phyloP scores from a whole-genome alignment of 192 early-diverging fungal species.

The Endogone sp. region DNA sequence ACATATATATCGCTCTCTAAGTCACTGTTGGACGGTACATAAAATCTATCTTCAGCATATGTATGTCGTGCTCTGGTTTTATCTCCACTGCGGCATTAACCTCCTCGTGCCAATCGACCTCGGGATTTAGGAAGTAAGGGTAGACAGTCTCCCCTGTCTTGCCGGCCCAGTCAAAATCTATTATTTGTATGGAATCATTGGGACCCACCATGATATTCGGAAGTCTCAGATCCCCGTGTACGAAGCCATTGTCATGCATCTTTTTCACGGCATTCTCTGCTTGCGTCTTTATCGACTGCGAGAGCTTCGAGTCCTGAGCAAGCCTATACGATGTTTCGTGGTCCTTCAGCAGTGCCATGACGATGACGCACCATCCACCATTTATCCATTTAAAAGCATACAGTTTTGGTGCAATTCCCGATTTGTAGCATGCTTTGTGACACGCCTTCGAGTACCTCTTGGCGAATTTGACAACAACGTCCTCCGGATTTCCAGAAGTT shows the following conservation, averaged over 20 bases:
- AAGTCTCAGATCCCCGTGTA: not conserved
- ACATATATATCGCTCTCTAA: too few relatives aligned
- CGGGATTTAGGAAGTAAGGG: not conserved
- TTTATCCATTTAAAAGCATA: not conserved
- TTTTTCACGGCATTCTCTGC: not conserved
- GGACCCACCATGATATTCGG: not conserved
- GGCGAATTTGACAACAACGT: constrained; percentile 6
- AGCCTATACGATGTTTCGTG: not conserved
- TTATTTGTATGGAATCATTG: not conserved
- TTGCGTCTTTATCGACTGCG: not conserved
- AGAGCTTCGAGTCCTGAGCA: not conserved
- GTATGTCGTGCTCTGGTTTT: not conserved
- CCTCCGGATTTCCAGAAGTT: not conserved
- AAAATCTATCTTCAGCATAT: not conserved
- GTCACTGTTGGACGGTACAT: too few relatives aligned
- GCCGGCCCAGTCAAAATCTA: not conserved
- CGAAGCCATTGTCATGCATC: not conserved
- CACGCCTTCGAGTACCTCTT: constrained; percentile 6
- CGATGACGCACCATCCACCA: not conserved
- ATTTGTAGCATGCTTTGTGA: not conserved
- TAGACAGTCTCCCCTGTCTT: not conserved
- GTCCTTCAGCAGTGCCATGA: not conserved
- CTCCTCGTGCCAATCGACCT: not conserved
- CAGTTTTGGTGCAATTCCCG: not conserved
- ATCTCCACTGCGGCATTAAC: not conserved